These are phyloP conservation scores for Gypsophila paniculata DNA, from an alignment of 179 eudicot genomes.

Conservation along the genomic window DNA sequence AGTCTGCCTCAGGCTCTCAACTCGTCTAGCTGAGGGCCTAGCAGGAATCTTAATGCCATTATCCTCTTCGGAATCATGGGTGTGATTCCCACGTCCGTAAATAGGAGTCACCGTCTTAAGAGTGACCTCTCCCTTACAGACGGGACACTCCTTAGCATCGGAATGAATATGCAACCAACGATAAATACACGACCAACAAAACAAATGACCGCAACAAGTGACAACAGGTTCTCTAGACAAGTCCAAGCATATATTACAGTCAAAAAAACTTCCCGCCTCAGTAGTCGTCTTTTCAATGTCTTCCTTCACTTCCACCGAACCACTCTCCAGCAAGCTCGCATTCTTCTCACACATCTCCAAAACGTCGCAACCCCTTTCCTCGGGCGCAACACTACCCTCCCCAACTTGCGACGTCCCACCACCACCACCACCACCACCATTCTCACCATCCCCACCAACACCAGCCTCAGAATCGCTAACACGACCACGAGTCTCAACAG, in stretches of 20 bases:
- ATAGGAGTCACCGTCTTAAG: slow-evolving; percentile 73
- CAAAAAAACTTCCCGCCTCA: slow-evolving; percentile 60
- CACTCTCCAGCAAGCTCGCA: slow-evolving; percentile 32
- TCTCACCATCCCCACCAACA: slow-evolving; percentile 6
- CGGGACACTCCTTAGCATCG: slow-evolving; percentile 68
- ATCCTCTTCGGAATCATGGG: slow-evolving; percentile 43
- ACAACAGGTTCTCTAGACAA: slow-evolving; percentile 68
- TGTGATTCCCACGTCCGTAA: slow-evolving; percentile 63
- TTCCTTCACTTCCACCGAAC: slow-evolving; percentile 38
- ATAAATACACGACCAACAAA: slow-evolving; percentile 81
- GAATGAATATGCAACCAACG: slow-evolving; percentile 75
- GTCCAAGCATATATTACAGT: slow-evolving; percentile 83
- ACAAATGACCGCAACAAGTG: slow-evolving; percentile 79
- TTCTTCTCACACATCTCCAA: slow-evolving; percentile 48
- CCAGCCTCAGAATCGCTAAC: slow-evolving; percentile 24
- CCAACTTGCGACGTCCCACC: slow-evolving; percentile 46
- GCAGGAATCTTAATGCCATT: slow-evolving; percentile 52
- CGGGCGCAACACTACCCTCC: slow-evolving; percentile 63
- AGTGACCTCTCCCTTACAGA: slow-evolving; percentile 87
- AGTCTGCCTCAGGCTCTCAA: slow-evolving; percentile 87
- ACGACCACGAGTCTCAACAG: slow-evolving; percentile 11
- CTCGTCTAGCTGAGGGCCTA: slow-evolving; percentile 65
- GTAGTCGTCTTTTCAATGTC: slow-evolving; percentile 41
- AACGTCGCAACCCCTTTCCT: slow-evolving; percentile 35
- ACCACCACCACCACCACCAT: slow-evolving; percentile 22